phyloP scores from a whole-genome alignment of 805 yeast genomes.

The Saccharomyces paradoxus region DNA sequence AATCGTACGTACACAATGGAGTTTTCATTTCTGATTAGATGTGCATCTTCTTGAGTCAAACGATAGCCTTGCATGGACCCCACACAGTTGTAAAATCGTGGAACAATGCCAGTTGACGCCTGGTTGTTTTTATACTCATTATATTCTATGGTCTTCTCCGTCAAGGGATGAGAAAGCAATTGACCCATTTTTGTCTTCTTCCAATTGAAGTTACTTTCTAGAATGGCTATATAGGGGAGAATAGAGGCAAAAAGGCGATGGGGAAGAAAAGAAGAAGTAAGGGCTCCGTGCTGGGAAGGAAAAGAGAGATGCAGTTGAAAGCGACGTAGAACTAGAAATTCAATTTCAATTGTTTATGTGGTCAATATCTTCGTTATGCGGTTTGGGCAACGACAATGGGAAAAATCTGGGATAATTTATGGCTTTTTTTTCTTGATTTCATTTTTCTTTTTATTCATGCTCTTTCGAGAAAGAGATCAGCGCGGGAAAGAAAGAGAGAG shows the following conservation, averaged over 20 bases:
- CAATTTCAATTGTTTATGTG: not conserved
- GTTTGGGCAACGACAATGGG: not conserved
- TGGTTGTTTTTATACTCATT: constrained; percentile 21
- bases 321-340: not conserved
- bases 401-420: not conserved
- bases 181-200: constrained; percentile 49
- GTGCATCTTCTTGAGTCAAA: constrained; percentile 70
- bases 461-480: not conserved
- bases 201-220: not conserved
- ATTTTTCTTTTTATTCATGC: not conserved
- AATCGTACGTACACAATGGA: constrained; percentile 32
- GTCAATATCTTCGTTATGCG: not conserved
- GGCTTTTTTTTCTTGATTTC: not conserved
- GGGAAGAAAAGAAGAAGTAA: not conserved
- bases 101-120: constrained; percentile 6
- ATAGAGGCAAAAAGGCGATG: not conserved
- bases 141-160: constrained; percentile 53
- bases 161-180: constrained; percentile 63
- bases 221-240: not conserved
- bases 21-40: constrained; percentile 43
- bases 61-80: constrained; percentile 79
- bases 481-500: not conserved
- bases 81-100: constrained; percentile 46
- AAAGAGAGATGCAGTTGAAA: not conserved
- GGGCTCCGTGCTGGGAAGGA: not conserved